phyloP scores from a whole-genome alignment of 257 asterid species.

The Scutellaria baicalensis region DNA sequence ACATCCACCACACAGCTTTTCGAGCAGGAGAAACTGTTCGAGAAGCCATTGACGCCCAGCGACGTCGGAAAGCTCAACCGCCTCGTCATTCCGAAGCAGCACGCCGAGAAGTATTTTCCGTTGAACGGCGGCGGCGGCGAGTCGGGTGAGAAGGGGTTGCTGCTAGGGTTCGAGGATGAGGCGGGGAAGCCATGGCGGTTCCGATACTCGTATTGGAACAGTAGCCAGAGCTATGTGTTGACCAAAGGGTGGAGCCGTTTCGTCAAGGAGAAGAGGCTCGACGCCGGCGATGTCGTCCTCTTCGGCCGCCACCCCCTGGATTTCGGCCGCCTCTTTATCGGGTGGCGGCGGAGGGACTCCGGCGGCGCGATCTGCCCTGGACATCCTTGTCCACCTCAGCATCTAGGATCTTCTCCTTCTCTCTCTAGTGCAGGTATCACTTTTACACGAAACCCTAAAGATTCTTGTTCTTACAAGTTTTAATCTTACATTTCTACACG shows the following conservation, averaged over 20 bases:
- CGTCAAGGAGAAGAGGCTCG: conserved; percentile 75
- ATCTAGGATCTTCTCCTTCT: conserved; percentile 21
- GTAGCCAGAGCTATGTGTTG: conserved; percentile 87
- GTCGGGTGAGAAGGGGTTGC: conserved; percentile 43
- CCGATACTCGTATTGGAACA: conserved; percentile 87
- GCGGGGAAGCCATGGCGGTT: conserved; percentile 69
- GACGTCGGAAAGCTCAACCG: conserved; percentile 97
- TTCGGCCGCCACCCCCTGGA: conserved; percentile 60
- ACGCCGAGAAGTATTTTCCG: conserved; percentile 82
- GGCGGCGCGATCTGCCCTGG: conserved; percentile 10
- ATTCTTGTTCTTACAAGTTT: too few relatives aligned
- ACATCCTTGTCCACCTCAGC: conserved; percentile 35
- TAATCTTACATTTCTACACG: too few relatives aligned
- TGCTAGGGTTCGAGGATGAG: conserved; percentile 75
- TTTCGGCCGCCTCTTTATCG: conserved; percentile 52
- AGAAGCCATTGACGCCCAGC: conserved; percentile 84
- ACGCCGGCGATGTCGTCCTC: conserved; percentile 74
- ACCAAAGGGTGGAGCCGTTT: conserved; percentile 97
- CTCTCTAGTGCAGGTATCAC: conserved; percentile 58
- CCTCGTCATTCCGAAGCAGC: conserved; percentile 83
- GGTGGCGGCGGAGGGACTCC: conserved; percentile 56
- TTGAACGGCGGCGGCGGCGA: conserved; percentile 38
- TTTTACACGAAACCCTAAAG: neutral
- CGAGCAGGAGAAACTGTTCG: conserved; percentile 37
- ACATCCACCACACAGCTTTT: neutral